Percentiles rank a stretch among this genome's conserved stretches.
Evolutionary conservation across 805 yeast species (phyloP).

Genomic region (Wickerhamiella australiensis): DNA sequence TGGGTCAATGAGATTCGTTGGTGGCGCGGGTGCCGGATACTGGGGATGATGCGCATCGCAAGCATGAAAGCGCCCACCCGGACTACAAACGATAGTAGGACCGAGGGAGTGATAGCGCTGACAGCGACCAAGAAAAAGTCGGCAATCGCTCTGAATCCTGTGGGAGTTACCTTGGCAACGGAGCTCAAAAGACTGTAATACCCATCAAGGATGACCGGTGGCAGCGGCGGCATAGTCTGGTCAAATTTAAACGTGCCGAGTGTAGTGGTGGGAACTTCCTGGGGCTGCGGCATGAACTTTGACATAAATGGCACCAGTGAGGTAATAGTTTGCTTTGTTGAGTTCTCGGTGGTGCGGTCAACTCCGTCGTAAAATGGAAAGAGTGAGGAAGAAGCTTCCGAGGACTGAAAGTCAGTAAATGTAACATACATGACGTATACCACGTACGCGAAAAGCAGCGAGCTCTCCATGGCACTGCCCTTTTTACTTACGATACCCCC

Average conservation of each 20-base stretch:
- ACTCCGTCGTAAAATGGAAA: conserved; percentile 14
- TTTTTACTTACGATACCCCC: conserved; percentile 73
- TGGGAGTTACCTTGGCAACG: conserved; percentile 31
- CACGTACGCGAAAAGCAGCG: conserved; percentile 76
- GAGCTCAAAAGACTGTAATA: conserved; percentile 29
- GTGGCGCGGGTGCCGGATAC: conserved; percentile 29
- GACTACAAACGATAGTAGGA: conserved; percentile 68
- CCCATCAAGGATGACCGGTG: conserved; percentile 31
- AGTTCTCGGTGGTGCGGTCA: background rate
- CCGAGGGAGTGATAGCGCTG: conserved; percentile 64
- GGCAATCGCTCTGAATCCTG: conserved; percentile 31
- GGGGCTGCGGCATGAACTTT: background rate
- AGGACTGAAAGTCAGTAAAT: conserved; percentile 64
- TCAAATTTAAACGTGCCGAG: background rate
- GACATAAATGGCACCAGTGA: conserved; percentile 7
- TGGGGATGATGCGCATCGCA: conserved; percentile 89
- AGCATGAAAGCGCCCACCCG: conserved; percentile 76
- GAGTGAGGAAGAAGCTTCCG: conserved; percentile 11
- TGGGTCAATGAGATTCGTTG: conserved; percentile 10
- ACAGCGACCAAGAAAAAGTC: conserved; percentile 39
- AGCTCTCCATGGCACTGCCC: conserved; percentile 86
- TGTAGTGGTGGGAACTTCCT: background rate
- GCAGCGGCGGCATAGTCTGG: conserved; percentile 24
- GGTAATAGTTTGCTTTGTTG: conserved; percentile 1
- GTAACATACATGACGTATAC: conserved; percentile 89